Evolutionary conservation across 257 asterid species (phyloP).

Genomic region (Fraxinus pennsylvanica): DNA sequence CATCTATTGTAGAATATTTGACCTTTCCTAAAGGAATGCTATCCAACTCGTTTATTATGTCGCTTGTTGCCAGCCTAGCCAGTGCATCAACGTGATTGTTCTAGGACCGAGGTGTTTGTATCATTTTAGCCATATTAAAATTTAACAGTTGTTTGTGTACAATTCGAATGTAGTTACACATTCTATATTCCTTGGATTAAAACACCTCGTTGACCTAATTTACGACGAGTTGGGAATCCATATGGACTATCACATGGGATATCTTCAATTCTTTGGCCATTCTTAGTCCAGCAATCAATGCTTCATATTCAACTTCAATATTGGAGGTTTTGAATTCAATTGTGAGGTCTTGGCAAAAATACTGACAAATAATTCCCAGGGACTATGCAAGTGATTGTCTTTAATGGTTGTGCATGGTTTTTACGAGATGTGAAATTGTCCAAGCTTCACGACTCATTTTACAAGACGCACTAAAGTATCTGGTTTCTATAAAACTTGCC

Average conservation of each 20-base stretch:
- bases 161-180: too few relatives aligned
- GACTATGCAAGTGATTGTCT: background rate
- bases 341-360: background rate
- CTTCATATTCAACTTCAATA: too few relatives aligned
- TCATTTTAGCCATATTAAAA: background rate
- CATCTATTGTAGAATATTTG: background rate
- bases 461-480: background rate
- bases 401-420: background rate
- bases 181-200: too few relatives aligned
- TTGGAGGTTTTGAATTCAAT: background rate
- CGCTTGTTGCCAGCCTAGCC: background rate
- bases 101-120: background rate
- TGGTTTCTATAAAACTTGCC: too few relatives aligned
- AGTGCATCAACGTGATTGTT: background rate
- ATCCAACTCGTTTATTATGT: too few relatives aligned
- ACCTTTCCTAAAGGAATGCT: background rate
- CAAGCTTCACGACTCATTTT: background rate
- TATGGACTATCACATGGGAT: background rate
- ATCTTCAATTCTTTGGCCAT: background rate
- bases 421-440: too few relatives aligned
- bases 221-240: background rate
- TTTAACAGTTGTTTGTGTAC: too few relatives aligned
- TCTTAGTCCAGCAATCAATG: background rate
- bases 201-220: background rate
- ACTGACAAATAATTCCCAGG: background rate